These are phyloP conservation scores for Debaryomyces prosopidis DNA, from an alignment of 805 yeast species.

Conservation along the genomic window DNA sequence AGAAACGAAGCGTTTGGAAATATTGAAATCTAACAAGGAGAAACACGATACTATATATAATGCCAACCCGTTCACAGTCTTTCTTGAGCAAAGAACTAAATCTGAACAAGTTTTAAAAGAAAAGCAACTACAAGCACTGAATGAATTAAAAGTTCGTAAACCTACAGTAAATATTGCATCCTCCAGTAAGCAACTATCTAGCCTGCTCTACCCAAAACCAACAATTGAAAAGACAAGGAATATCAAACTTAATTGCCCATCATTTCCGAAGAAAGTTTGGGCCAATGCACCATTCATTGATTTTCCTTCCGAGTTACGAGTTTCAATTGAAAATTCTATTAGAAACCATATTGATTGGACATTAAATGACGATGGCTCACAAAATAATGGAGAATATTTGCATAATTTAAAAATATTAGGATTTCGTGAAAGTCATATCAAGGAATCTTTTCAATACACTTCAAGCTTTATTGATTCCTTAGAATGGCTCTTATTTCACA, in stretches of 20 bases:
- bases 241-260: constrained; percentile 8
- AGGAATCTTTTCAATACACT: constrained; percentile 68
- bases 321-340: constrained; percentile 61
- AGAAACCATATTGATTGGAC: constrained; percentile 55
- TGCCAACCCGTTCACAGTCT: constrained; percentile 74
- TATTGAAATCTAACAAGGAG: constrained; percentile 46
- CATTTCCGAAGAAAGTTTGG: constrained; percentile 64
- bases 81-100: constrained; percentile 55
- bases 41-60: constrained; percentile 57
- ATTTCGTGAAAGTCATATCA: constrained; percentile 66
- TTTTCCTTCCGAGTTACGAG: constrained; percentile 63
- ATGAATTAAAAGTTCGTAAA: constrained; percentile 50
- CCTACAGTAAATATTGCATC: constrained; percentile 47
- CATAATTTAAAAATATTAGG: constrained; percentile 44
- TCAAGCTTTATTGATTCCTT: constrained; percentile 50
- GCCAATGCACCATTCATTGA: constrained; percentile 67
- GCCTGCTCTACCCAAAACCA: constrained; percentile 7
- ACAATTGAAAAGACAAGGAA: constrained; percentile 8
- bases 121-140: constrained; percentile 43
- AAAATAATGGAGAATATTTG: constrained; percentile 1
- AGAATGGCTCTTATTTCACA: constrained; percentile 81
- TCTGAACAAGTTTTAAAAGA: constrained; percentile 48
- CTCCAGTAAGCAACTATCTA: constrained; percentile 7
- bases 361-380: constrained; percentile 17
- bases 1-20: constrained; percentile 56